Evolutionary conservation across 2,329 filamentous ascomycete species (phyloP).

Genomic region (Ophiostoma perfectum): DNA sequence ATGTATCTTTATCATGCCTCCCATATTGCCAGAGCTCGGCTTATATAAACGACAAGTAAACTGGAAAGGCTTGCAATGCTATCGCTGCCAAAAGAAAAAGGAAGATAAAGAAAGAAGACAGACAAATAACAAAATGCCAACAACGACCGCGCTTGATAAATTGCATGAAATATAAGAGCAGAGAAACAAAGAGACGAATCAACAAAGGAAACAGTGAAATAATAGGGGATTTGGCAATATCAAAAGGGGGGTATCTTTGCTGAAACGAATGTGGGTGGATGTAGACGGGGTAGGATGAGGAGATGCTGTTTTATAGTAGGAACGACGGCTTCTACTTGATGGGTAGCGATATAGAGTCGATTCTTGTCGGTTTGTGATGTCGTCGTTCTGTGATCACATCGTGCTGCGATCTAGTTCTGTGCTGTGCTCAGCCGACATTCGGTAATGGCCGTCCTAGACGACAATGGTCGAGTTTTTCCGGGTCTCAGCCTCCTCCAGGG

Average conservation of each 20-base stretch:
- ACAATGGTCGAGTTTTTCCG: conserved; percentile 60
- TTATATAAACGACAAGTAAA: neutral
- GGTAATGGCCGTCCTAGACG: conserved; percentile 36
- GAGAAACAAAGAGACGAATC: neutral
- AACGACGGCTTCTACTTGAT: no score
- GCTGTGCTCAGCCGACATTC: neutral
- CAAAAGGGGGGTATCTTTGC: conserved; percentile 8
- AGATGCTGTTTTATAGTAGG: neutral
- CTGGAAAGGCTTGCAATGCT: neutral
- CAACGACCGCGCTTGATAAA: conserved; percentile 10
- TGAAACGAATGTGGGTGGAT: conserved; percentile 2
- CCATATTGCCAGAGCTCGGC: no score
- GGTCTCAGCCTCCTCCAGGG: conserved; percentile 68
- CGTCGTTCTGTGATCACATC: neutral
- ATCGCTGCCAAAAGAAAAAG: neutral
- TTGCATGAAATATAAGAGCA: neutral
- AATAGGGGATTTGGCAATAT: neutral
- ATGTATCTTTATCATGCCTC: no score
- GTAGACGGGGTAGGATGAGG: neutral
- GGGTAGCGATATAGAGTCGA: neutral
- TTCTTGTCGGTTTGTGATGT: neutral
- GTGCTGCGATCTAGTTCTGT: neutral
- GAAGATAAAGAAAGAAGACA: neutral
- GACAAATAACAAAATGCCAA: neutral
- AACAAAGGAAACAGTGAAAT: neutral